These are phyloP conservation scores for Jatropha curcas DNA, from an alignment of 345 rosid species.

Conservation along the genomic window DNA sequence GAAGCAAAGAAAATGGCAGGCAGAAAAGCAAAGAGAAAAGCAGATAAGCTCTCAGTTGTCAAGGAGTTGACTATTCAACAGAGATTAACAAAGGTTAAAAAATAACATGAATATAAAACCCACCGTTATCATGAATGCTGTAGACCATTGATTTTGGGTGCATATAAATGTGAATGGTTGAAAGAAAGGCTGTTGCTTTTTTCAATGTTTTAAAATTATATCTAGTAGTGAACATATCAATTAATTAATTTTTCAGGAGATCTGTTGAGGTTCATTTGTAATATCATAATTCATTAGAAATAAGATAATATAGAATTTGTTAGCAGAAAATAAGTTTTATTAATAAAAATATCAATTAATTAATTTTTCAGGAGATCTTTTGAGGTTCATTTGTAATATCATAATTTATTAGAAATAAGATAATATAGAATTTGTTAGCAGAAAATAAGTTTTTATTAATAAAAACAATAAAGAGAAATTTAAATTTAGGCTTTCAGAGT, in stretches of 20 bases:
- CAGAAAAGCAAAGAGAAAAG: conserved; percentile 31
- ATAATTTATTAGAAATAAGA: neutral
- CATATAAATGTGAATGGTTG: neutral
- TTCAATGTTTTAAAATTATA: neutral
- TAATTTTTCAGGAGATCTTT: neutral
- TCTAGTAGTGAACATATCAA: neutral
- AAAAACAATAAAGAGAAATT: neutral
- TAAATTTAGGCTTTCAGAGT: neutral
- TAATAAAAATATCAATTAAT: neutral
- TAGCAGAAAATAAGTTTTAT: neutral
- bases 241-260: neutral
- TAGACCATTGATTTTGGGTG: neutral
- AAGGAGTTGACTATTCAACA: conserved; percentile 44
- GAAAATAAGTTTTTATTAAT: neutral
- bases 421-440: neutral
- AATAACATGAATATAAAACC: neutral
- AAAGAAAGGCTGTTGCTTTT: neutral
- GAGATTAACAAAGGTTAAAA: conserved; percentile 57
- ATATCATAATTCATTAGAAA: neutral
- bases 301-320: neutral
- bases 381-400: neutral
- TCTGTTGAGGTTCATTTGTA: neutral
- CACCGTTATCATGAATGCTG: neutral
- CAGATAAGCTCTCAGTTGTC: conserved; percentile 27
- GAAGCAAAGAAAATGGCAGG: conserved; percentile 29